Evolutionary conservation across 164 flowering plant species (phyloP), one percentile per base, ranked within the genome.

Genomic region (Dillenia suffruticosa): DNA sequence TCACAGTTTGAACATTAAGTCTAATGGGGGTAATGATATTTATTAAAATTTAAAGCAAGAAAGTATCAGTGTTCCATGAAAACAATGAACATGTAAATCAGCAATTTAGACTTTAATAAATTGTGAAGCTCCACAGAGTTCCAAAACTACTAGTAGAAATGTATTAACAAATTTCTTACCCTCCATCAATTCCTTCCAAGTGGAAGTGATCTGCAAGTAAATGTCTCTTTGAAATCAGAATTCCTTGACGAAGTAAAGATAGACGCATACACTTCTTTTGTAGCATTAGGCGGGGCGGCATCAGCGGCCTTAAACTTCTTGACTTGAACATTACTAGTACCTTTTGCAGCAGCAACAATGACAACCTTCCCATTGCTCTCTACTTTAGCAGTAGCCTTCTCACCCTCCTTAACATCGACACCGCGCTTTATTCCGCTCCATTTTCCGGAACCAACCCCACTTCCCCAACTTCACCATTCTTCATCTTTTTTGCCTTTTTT

Each of bases 221-320:
- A 94, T 4, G 97, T 94, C 68, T 94, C 98, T 68, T 82, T 91
- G 54, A 91, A 84, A 26, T 81, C 74, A 0, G 81, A 69, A 67
- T 94, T 94, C 79, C 44, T 87, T 0, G 98, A 91, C 0, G 97
- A 94, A n/a, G 89, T 91, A 66, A 94, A 94, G 32, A 91, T 84
- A 1, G 97, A 94, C 0, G 91, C 92, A 79, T 91, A 94, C 12
- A 94, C 95, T 64, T 80, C 83, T 67, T 79, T 82, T 1, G 74
- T 91, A 22, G 98, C 97, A 82, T 89, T 70, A 12, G 77, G 65
- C 1, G 98, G 97, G 3, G 77, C 85, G 13, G 63, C 40, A 73
- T 77, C 87, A 12, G 61, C 71, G 0, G 95, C 87, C 69, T 84
- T 94, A 54, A 81, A 83, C 75, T 76, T 72, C 73, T 93, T 90